phyloP scores from a whole-genome alignment of 1,284 basidiomycete species.

The Sanghuangporus sanghuang region DNA sequence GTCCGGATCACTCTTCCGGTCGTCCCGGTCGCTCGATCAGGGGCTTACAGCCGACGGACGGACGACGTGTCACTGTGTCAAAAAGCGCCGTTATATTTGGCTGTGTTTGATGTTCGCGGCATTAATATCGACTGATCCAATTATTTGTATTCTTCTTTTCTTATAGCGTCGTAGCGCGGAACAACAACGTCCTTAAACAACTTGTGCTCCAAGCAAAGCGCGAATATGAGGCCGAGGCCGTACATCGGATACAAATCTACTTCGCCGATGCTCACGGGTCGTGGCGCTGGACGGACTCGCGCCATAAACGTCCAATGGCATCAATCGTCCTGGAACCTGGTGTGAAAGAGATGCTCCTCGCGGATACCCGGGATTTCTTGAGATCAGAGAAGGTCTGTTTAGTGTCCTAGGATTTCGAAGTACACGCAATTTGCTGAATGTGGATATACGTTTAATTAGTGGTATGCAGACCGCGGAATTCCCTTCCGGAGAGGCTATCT shows the following conservation, averaged over 20 bases:
- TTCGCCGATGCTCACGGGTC: conserved; percentile 82
- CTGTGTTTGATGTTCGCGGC: conserved; percentile 4
- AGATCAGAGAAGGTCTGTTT: conserved; percentile 63
- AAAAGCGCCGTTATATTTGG: conserved; percentile 9
- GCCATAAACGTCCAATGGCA: conserved; percentile 75
- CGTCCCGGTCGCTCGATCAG: conserved; percentile 5
- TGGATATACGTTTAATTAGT: conserved; percentile 25
- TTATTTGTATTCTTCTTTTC: conserved; percentile 10
- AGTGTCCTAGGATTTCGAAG: conserved; percentile 9
- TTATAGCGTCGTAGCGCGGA: conserved; percentile 68
- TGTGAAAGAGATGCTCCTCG: conserved; percentile 78
- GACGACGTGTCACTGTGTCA: too few relatives aligned
- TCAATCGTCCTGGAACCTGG: conserved; percentile 78
- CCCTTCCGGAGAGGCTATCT: conserved; percentile 84
- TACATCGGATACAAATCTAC: conserved; percentile 80
- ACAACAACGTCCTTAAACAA: conserved; percentile 75
- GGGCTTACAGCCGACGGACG: conserved; percentile 11
- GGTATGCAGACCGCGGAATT: conserved; percentile 54
- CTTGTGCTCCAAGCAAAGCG: conserved; percentile 83
- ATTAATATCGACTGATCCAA: conserved; percentile 12
- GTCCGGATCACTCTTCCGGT: conserved; percentile 4
- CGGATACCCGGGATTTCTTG: conserved; percentile 77
- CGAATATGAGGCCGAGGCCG: conserved; percentile 77
- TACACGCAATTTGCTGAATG: conserved; percentile 2
- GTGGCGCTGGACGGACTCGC: conserved; percentile 79